phyloP scores from a whole-genome alignment of 1,284 basidiomycete species.

The Ceratobasidium sp. region DNA sequence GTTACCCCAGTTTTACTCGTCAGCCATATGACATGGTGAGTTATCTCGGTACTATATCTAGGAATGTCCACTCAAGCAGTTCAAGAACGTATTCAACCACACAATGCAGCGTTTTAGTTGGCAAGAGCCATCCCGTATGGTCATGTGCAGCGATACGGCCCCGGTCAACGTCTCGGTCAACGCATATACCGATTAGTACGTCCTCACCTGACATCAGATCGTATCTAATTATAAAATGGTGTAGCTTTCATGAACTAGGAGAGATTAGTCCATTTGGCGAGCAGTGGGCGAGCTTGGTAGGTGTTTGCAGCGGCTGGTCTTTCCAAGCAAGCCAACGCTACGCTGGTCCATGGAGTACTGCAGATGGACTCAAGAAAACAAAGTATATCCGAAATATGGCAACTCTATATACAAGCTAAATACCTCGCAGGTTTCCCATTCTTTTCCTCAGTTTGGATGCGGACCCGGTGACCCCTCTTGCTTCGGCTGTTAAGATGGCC shows the following conservation, averaged over 20 bases:
- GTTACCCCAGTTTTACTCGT: not conserved
- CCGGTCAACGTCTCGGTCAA: conserved; percentile 19
- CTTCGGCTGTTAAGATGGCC: conserved; percentile 4
- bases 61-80: not conserved
- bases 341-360: conserved; percentile 48
- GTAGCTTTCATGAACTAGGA: conserved; percentile 44
- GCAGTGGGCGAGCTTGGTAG: conserved; percentile 43
- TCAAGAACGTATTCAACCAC: conserved; percentile 32
- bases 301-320: conserved; percentile 44
- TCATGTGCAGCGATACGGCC: conserved; percentile 25
- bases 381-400: too few species aligned
- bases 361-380: conserved; percentile 48
- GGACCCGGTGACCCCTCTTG: conserved; percentile 9
- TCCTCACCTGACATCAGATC: not conserved
- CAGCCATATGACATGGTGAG: not conserved
- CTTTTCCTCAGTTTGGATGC: not conserved
- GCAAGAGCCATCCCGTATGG: conserved; percentile 6
- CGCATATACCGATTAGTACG: conserved; percentile 26
- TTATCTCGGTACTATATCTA: not conserved
- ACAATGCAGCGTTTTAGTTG: conserved; percentile 19
- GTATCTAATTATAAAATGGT: not conserved
- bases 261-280: conserved; percentile 44
- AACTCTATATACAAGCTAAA: not conserved
- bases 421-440: conserved; percentile 6
- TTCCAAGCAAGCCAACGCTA: conserved; percentile 46